Base-by-base conservation (phyloP, 495 filamentous ascomycete genomes). In the Amphirosellinia nigrospora region DNA sequence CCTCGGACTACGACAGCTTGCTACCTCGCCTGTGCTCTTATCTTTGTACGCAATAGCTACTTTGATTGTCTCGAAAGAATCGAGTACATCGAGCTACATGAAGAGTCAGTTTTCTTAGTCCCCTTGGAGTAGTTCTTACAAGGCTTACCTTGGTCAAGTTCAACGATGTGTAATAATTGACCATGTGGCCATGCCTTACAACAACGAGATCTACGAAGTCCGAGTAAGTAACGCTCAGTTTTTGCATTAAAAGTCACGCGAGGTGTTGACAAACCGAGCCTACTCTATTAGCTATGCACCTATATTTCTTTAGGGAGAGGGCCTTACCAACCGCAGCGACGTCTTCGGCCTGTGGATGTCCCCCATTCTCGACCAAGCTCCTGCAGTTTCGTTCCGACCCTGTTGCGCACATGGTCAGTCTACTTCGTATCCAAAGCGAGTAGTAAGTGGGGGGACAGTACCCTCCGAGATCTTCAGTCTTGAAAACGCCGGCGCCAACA, bases 401-500 rank as follows among this genome's bases (percentile, higher is more conserved):
- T 55, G 28, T 55, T n/a, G n/a, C n/a, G n/a, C n/a, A n/a, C 50
- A 43, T 43, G 15, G 50, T 55, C 5, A 8, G 50, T 55, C 13
- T 26, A 21, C 13, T 55, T 55, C 50, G 15, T 21, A 30, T 55
- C 50, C 28, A n/a, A n/a, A n/a, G 21, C 50, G 50, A 26, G n/a
- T 55, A n/a, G 5, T 30, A 30, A 55, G 21, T 21, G 10, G 21
- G 28, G 28, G 26, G 28, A 55, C 50, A n/a, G 50, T 21, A 55
- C 68, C 82, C 85, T 73, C 91, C 91, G 58, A 90, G 74, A 72
- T 91, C 89, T 77, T 97, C 93, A 10, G 90, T 92, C 53, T 93
- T 92, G 83, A 97, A 94, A n/a, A 92, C 91, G 9, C 94, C 94
- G 21, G 85, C 88, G 68, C 90, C 91, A 41, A 93, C 91, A 68